Evolutionary conservation across 2,329 filamentous ascomycete species (phyloP), one percentile per base, ranked within the genome.

Genomic region (Diaporthe nobilis): DNA sequence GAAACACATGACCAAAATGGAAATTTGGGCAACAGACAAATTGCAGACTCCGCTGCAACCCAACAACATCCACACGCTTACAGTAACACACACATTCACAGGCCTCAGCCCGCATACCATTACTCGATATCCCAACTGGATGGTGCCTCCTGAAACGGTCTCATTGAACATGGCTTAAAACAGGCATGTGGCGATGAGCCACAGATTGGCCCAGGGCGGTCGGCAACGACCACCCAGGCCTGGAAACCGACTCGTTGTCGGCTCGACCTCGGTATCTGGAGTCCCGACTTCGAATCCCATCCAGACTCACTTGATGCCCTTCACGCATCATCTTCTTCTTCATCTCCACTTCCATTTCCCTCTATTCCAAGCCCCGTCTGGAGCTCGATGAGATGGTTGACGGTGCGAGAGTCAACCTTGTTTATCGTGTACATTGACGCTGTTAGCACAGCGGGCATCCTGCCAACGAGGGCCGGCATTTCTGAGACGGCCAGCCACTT

Each of bases 401-500:
- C 49, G n/a, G 49, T 34, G 9, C 65, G 65, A 25, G 31, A 22
- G 17, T 70, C 65, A n/a, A 51, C n/a, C 34, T 70, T 70, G 22
- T 34, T 53, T 2, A 82, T 78, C 0, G 81, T 83, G 72, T 84
- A 86, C 79, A 86, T 82, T 22, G 77, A 75, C 0, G 85, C 81
- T 2, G 82, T 82, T 37, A 89, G 80, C 0, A 83, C 68, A 0
- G 85, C 80, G 0, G 12, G 81, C 78, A 22, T 80, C 71, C 34
- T 77, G 4, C 72, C 81, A 75, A 72, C 77, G 7, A 75, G 75
- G 3, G 77, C 74, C 9, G 28, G 49, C 10, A 20, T 15, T 31
- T 58, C 53, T 22, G 68, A 20, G 39, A 72, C 75, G 60, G 75
- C 78, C 67, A 77, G 80, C 13, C 85, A 84, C 78, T 91, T 91